Conservation (phyloP, 352 stramenopile genomes). For the Phytopythium boreale region DNA sequence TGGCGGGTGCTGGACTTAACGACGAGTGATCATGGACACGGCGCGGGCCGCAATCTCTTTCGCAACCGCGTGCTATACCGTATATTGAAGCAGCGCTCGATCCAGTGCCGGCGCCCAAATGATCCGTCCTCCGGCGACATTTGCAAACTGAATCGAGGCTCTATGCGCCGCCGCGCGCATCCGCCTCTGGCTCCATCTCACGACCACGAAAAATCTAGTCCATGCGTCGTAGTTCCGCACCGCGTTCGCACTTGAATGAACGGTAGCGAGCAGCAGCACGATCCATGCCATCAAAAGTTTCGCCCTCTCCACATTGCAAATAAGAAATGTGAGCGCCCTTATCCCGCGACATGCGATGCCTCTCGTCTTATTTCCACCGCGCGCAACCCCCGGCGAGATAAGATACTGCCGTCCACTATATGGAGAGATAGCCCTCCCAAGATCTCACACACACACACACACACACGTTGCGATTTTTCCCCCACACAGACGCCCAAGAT, state of each 20-base stretch:
- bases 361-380: background rate
- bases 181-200: conserved; percentile 1
- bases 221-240: background rate
- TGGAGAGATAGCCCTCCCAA: too few species aligned
- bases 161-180: background rate
- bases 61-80: background rate
- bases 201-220: background rate
- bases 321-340: too few species aligned
- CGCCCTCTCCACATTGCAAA: too few species aligned
- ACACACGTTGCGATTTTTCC: background rate
- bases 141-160: background rate
- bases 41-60: too few species aligned
- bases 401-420: background rate
- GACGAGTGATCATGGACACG: background rate
- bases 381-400: background rate
- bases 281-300: too few species aligned
- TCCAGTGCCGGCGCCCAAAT: background rate
- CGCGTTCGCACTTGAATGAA: background rate
- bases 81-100: background rate
- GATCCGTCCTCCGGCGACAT: background rate
- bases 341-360: background rate
- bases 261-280: too few species aligned
- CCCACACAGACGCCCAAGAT: background rate
- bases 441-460: background rate
- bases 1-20: background rate